A percentile compares a stretch with the other conserved stretches of the same genome.
phyloP scores from a whole-genome alignment of 805 yeast genomes.

The Wickerhamiella vanderwaltii region DNA sequence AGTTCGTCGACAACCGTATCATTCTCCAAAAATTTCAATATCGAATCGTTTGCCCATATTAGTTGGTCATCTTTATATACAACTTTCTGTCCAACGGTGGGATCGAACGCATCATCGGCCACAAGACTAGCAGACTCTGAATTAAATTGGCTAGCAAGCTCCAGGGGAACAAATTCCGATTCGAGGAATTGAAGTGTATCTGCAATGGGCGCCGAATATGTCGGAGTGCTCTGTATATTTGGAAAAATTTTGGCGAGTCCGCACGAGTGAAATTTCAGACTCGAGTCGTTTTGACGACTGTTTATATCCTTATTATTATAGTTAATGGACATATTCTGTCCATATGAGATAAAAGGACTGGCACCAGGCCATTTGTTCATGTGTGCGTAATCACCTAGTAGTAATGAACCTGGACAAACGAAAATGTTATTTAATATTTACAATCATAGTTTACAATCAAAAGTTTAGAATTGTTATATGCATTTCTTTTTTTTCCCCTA shows the following conservation, averaged over 20 bases:
- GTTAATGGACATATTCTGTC: neutral
- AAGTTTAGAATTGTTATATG: neutral
- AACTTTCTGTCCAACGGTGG: conserved; percentile 13
- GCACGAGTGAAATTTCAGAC: neutral
- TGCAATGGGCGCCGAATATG: neutral
- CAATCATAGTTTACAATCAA: neutral
- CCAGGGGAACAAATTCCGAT: neutral
- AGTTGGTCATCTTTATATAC: neutral
- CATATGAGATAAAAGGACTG: conserved; percentile 4
- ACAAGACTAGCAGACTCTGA: neutral
- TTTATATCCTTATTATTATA: neutral
- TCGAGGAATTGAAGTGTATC: neutral
- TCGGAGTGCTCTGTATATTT: neutral
- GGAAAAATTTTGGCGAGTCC: neutral
- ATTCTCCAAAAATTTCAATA: neutral
- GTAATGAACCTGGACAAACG: neutral
- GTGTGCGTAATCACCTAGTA: neutral
- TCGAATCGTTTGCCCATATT: conserved; percentile 16
- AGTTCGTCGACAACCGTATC: conserved; percentile 2
- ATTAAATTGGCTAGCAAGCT: neutral
- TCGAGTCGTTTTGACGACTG: neutral
- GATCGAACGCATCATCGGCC: conserved; percentile 12
- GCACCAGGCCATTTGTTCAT: conserved; percentile 10
- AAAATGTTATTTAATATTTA: too few relatives aligned
- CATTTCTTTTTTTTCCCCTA: conserved; percentile 20